Evolutionary conservation across 495 filamentous ascomycete species (phyloP).

Genomic region (Penicillium waksmanii): DNA sequence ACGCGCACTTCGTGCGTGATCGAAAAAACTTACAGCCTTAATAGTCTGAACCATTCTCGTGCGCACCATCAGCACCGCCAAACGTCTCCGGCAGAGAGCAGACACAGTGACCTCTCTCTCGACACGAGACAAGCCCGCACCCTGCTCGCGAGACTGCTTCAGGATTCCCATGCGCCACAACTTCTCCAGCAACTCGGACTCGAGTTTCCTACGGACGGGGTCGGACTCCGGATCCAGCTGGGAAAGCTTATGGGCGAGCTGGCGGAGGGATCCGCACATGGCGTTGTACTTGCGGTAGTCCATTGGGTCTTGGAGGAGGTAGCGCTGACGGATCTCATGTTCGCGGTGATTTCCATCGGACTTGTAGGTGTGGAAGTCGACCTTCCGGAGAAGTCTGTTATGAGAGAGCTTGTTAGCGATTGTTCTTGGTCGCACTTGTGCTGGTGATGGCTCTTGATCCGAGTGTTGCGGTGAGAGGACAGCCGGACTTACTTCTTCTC

Average conservation of each 20-base stretch:
- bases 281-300: constrained; percentile 91
- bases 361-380: constrained; percentile 94
- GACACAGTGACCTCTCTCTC: constrained; percentile 86
- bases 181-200: constrained; percentile 83
- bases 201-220: constrained; percentile 76
- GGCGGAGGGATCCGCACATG: constrained; percentile 80
- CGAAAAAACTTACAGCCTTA: constrained; percentile 51
- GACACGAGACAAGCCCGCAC: constrained; percentile 69
- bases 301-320: constrained; percentile 81
- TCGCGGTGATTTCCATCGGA: constrained; percentile 84
- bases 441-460: not conserved
- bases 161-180: constrained; percentile 89
- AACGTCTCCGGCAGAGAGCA: constrained; percentile 75
- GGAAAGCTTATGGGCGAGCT: constrained; percentile 84
- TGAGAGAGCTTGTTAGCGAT: constrained; percentile 12
- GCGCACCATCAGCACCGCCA: constrained; percentile 87
- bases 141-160: constrained; percentile 61
- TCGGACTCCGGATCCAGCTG: constrained; percentile 75
- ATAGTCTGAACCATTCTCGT: constrained; percentile 89
- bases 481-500: constrained; percentile 65
- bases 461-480: not conserved
- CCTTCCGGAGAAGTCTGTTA: constrained; percentile 76
- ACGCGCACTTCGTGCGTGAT: not conserved
- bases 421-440: constrained; percentile 4
- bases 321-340: constrained; percentile 76